Evolutionary conservation across 2,329 filamentous ascomycete genomes (phyloP).

Genomic region (Pseudogymnoascus sp.): DNA sequence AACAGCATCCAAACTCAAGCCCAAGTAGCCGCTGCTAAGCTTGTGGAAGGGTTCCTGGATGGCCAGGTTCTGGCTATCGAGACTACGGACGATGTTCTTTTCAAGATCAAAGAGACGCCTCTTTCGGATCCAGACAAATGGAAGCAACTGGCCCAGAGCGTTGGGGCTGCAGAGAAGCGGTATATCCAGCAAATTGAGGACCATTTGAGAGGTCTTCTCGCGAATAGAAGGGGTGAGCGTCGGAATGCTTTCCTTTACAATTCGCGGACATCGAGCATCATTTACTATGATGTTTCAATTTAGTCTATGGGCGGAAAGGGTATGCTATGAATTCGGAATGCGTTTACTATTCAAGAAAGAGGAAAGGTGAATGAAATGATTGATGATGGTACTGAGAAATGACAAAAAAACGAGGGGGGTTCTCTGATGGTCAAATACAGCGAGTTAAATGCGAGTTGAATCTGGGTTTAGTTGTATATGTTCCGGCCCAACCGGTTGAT

Average conservation of each 20-base stretch:
- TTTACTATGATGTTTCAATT: conserved; percentile 71
- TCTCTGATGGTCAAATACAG: background rate
- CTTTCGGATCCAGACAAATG: conserved; percentile 78
- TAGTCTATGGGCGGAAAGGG: conserved; percentile 14
- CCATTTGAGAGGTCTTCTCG: conserved; percentile 58
- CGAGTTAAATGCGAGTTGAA: background rate
- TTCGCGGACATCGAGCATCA: conserved; percentile 73
- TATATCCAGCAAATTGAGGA: conserved; percentile 80
- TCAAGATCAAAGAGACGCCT: conserved; percentile 64
- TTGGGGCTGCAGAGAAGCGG: conserved; percentile 68
- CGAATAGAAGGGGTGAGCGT: conserved; percentile 49
- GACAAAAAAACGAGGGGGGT: background rate
- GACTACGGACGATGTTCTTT: conserved; percentile 74
- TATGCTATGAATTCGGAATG: background rate
- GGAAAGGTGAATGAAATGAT: background rate
- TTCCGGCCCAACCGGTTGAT: background rate
- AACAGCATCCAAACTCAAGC: conserved; percentile 73
- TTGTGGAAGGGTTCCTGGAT: conserved; percentile 64
- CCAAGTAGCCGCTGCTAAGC: conserved; percentile 48
- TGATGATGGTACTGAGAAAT: background rate
- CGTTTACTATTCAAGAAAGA: background rate
- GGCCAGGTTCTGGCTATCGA: conserved; percentile 84
- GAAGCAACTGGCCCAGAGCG: conserved; percentile 71
- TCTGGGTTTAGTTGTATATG: background rate
- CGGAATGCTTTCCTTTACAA: conserved; percentile 86